Evolutionary conservation across 2,329 filamentous ascomycete species (phyloP).

Genomic region (Colletotrichum scovillei): DNA sequence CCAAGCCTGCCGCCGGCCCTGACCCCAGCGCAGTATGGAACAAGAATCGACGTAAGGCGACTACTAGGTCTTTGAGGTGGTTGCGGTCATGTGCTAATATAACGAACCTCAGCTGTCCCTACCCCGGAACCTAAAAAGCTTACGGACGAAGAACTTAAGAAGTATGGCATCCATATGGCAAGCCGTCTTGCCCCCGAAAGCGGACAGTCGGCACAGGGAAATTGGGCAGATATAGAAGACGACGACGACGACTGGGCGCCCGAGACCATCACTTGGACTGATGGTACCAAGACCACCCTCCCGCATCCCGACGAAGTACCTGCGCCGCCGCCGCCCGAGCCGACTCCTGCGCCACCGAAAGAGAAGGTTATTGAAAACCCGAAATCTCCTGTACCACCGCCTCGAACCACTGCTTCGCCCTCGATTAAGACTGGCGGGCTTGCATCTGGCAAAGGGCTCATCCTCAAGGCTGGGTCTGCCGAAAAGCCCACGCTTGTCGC

Average conservation of each 20-base stretch:
- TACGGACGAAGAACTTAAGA: constrained; percentile 88
- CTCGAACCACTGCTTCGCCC: constrained; percentile 49
- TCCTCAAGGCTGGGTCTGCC: constrained; percentile 71
- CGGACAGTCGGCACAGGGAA: constrained; percentile 74
- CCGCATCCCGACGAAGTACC: constrained; percentile 68
- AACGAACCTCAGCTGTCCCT: constrained; percentile 60
- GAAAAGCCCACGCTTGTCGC: constrained; percentile 80
- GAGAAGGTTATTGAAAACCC: constrained; percentile 54
- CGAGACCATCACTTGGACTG: constrained; percentile 87
- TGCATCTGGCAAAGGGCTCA: constrained; percentile 68
- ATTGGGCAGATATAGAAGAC: constrained; percentile 92
- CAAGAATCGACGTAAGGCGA: constrained; percentile 82
- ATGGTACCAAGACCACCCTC: constrained; percentile 85
- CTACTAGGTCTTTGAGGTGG: constrained; percentile 7
- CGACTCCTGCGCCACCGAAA: constrained; percentile 42
- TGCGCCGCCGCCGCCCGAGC: constrained; percentile 42
- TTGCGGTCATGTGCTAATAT: constrained; percentile 41
- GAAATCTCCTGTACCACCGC: constrained; percentile 52
- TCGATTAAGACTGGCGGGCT: constrained; percentile 58
- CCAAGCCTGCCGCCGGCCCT: constrained; percentile 70
- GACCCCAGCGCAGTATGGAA: constrained; percentile 87
- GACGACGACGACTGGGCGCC: constrained; percentile 90
- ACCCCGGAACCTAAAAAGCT: constrained; percentile 82
- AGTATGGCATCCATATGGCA: constrained; percentile 88
- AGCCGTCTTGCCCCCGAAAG: constrained; percentile 83